These are phyloP conservation scores for Rhizopus delemar DNA, from an alignment of 371 early-diverging fungal genomes.

Conservation along the genomic window DNA sequence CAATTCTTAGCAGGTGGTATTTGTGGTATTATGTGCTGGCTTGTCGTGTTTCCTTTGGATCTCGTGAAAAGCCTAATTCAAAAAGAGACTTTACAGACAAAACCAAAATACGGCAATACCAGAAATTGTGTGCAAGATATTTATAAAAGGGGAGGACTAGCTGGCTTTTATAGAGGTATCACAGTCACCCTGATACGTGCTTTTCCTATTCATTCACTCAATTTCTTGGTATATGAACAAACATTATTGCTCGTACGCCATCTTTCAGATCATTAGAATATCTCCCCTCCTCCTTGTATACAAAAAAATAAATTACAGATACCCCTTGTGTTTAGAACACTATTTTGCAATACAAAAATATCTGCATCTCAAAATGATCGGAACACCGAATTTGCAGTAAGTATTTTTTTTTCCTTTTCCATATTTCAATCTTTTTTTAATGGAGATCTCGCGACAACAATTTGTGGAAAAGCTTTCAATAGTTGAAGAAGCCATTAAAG, in stretches of 20 bases:
- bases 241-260: slow-evolving; percentile 21
- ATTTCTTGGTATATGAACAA: slow-evolving; percentile 75
- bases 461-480: slow-evolving; percentile 58
- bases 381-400: neutral
- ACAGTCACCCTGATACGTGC: slow-evolving; percentile 77
- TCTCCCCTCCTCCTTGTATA: neutral
- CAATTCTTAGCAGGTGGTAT: slow-evolving; percentile 80
- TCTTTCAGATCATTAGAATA: slow-evolving; percentile 7
- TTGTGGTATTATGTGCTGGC: slow-evolving; percentile 81
- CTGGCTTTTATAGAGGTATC: slow-evolving; percentile 75
- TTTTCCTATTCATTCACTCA: slow-evolving; percentile 77
- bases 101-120: slow-evolving; percentile 47
- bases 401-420: neutral
- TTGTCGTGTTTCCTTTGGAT: slow-evolving; percentile 81
- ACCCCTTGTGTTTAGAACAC: neutral
- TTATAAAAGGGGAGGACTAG: slow-evolving; percentile 51
- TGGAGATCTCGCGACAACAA: slow-evolving; percentile 78
- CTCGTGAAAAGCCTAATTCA: slow-evolving; percentile 77
- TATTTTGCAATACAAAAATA: neutral
- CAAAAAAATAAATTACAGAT: slow-evolving; percentile 1
- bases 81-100: slow-evolving; percentile 63
- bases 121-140: slow-evolving; percentile 61
- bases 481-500: slow-evolving; percentile 67
- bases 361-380: slow-evolving; percentile 1
- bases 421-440: slow-evolving; percentile 25